phyloP scores from a whole-genome alignment of 805 yeast genomes.

The Barnettozyma californica region DNA sequence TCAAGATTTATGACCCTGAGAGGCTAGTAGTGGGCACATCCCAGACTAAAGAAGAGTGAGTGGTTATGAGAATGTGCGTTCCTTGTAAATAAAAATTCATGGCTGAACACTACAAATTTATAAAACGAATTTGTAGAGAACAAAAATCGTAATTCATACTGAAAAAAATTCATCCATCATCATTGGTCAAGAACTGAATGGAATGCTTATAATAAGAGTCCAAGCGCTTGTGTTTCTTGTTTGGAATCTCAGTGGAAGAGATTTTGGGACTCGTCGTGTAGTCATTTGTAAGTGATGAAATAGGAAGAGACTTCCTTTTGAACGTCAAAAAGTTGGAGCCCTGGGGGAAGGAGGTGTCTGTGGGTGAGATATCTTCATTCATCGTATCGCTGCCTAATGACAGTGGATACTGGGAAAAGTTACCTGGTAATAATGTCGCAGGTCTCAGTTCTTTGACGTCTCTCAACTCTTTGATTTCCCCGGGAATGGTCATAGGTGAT shows the following conservation, averaged over 20 bases:
- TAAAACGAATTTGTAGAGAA: not conserved
- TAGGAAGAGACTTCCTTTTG: not conserved
- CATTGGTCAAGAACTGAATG: conserved; percentile 21
- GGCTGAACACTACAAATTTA: not conserved
- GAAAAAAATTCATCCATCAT: conserved; percentile 2
- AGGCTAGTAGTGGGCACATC: conserved; percentile 4
- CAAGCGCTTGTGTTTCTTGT: not conserved
- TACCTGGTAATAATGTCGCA: not conserved
- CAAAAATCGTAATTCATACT: not conserved
- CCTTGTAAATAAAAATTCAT: not conserved
- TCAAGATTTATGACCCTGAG: conserved; percentile 41
- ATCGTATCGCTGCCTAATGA: not conserved
- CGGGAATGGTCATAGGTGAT: not conserved
- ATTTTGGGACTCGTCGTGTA: not conserved
- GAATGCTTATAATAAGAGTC: conserved; percentile 19
- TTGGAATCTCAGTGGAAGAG: not conserved
- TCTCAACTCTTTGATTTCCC: not conserved
- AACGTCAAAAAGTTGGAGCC: not conserved
- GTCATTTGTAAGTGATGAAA: not conserved
- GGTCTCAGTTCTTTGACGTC: not conserved
- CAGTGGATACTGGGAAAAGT: not conserved
- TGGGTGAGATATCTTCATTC: not conserved
- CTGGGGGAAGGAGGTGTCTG: not conserved
- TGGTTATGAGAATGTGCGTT: not conserved
- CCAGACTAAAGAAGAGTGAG: not conserved